These are phyloP conservation scores for Crithidia expoeki DNA, from an alignment of 208 protist genomes.

Conservation along the genomic window DNA sequence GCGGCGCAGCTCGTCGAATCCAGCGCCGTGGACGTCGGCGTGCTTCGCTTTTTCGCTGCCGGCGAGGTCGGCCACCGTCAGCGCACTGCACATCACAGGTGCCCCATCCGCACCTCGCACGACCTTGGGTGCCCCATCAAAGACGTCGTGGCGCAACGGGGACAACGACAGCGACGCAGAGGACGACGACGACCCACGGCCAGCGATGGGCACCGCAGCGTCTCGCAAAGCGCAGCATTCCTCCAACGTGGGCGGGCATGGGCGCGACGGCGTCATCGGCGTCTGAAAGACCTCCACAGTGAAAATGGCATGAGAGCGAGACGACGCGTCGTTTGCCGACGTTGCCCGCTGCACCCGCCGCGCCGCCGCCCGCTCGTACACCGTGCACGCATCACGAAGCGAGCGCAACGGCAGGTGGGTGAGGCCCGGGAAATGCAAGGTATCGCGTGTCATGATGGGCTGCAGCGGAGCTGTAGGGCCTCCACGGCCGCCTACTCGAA, in stretches of 20 bases:
- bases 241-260: conserved; percentile 23
- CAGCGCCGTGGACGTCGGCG: conserved; percentile 51
- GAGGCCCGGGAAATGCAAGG: conserved; percentile 48
- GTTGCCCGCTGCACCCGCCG: conserved; percentile 66
- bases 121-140: conserved; percentile 39
- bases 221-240: conserved; percentile 48
- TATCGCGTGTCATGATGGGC: conserved; percentile 46
- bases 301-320: conserved; percentile 88
- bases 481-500: conserved; percentile 29
- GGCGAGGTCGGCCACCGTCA: conserved; percentile 89
- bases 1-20: conserved; percentile 77
- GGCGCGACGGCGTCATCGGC: conserved; percentile 19
- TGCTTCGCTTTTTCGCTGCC: conserved; percentile 86
- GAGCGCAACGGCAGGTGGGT: conserved; percentile 39
- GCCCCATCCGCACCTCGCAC: conserved; percentile 25
- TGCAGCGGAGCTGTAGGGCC: conserved; percentile 25
- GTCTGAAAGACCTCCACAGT: conserved; percentile 82
- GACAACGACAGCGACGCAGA: conserved; percentile 1
- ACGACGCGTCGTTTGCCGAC: conserved; percentile 83
- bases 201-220: neutral
- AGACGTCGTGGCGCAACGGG: conserved; percentile 21
- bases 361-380: conserved; percentile 53
- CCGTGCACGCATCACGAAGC: conserved; percentile 41
- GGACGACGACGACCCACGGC: neutral
- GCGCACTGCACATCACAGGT: conserved; percentile 72